Evolutionary conservation across 192 early-diverging fungal genomes (phyloP).

Genomic region (Coemansia sp.): DNA sequence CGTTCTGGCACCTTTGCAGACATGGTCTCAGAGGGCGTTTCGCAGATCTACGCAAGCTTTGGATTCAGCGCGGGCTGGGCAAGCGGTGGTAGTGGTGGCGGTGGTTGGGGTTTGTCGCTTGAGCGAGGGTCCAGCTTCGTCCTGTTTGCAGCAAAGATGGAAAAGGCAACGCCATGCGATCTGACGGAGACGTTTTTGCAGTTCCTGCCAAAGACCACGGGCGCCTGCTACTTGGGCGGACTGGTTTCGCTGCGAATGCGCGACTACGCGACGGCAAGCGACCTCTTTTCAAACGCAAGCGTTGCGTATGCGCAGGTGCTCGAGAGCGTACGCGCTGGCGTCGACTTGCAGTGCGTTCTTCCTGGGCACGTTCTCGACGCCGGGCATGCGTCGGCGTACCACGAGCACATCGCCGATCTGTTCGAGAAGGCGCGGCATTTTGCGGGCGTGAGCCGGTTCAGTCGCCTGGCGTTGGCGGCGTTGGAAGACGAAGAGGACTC

Average conservation of each 20-base stretch:
- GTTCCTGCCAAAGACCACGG: conserved; percentile 36
- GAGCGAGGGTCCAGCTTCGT: conserved; percentile 13
- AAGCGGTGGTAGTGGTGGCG: no score
- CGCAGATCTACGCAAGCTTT: conserved; percentile 30
- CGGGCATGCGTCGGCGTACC: conserved; percentile 35
- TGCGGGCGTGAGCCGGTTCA: conserved; percentile 17
- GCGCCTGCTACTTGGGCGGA: conserved; percentile 33
- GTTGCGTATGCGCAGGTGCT: conserved; percentile 24
- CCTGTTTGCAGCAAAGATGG: conserved; percentile 40
- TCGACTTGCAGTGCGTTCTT: conserved; percentile 36
- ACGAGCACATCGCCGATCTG: conserved; percentile 40
- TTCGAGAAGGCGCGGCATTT: conserved; percentile 26
- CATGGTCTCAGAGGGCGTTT: conserved; percentile 44
- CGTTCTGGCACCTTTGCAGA: conserved; percentile 35
- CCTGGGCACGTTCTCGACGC: conserved; percentile 18
- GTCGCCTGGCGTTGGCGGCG: conserved; percentile 33
- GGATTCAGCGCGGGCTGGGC: conserved; percentile 13
- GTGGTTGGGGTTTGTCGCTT: neutral
- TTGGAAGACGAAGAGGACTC: conserved; percentile 17
- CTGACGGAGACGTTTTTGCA: conserved; percentile 31
- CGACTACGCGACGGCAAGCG: conserved; percentile 25
- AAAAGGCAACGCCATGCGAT: conserved; percentile 28
- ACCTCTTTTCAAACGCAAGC: conserved; percentile 36
- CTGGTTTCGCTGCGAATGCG: conserved; percentile 41
- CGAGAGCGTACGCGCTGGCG: conserved; percentile 19